Evolutionary conservation across 768 basidiomycete species (phyloP).

Genomic region (Gelatoporia subvermispora): DNA sequence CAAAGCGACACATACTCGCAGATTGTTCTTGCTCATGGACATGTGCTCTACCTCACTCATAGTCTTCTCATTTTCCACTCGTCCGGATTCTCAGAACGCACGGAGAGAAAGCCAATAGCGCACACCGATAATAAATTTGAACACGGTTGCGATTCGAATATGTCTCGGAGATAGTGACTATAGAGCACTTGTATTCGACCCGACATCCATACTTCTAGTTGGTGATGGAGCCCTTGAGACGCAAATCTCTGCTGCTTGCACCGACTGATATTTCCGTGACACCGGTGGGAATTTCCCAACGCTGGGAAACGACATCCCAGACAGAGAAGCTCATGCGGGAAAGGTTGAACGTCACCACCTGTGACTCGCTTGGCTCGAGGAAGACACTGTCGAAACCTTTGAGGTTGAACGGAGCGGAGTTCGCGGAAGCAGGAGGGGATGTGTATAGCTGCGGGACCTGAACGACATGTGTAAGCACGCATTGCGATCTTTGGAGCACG

Average conservation of each 20-base stretch:
- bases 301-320: slow-evolving; percentile 37
- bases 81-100: too few relatives aligned
- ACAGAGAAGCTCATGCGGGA: slow-evolving; percentile 30
- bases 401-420: slow-evolving; percentile 44
- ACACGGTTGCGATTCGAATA: too few relatives aligned
- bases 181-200: too few relatives aligned
- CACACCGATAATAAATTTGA: too few relatives aligned
- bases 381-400: slow-evolving; percentile 52
- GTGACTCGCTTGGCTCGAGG: slow-evolving; percentile 22
- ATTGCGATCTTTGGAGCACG: neutral
- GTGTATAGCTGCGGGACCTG: slow-evolving; percentile 57
- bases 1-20: too few relatives aligned
- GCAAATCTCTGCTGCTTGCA: slow-evolving; percentile 59
- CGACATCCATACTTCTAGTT: slow-evolving; percentile 4
- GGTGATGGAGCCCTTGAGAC: slow-evolving; percentile 39
- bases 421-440: slow-evolving; percentile 41
- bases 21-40: too few relatives aligned
- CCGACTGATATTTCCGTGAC: slow-evolving; percentile 59
- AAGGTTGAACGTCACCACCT: slow-evolving; percentile 24
- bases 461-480: neutral
- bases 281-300: slow-evolving; percentile 42
- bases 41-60: too few relatives aligned
- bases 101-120: too few relatives aligned
- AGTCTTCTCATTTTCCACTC: too few relatives aligned
- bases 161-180: too few relatives aligned